Evolutionary conservation across 2,329 filamentous ascomycete genomes (phyloP), one percentile per base, ranked within the genome.

Genomic region (Clarireedia monteithiana): DNA sequence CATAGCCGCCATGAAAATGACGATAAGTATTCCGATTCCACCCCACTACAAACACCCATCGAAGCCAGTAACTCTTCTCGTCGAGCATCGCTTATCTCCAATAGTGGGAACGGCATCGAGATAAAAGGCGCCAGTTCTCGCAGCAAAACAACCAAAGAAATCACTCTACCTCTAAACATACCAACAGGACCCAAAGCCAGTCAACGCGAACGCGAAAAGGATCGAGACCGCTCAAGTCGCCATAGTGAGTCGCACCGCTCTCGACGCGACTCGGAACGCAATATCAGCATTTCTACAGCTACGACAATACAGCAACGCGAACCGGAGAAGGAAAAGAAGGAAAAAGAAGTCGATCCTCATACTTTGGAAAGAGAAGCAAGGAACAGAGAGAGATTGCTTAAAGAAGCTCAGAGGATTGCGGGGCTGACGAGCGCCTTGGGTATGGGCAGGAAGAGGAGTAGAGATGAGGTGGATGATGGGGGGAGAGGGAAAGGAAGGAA

Each of bases 311-410:
- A 42, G 15, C 42, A 24, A 4, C 46, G 26, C 24, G 53, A 55
- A 15, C 36, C 27, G 23, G 53, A 50, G 30, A 50, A 51, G 59
- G 17, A 55, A 53, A 57, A 62, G 44, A 59, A 57, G 49, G 55
- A 62, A 17, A 59, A 56, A 30, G 52, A 60, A 44, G 60, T 64
- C 27, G 64, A 69, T 46, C 66, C 66, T 6, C 85, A 88, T 68
- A 85, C 85, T 1, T 74, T 84, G 0, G 86, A 89, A 69, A 81
- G 86, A 23, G 85, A 88, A 66, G 81, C 80, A 12, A 75, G 83
- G 15, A 79, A 86, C 64, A 77, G 84, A 47, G 84, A 87, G 68
- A 76, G 86, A 26, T 73, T 88, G 51, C 74, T 85, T 12, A 85
- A 84, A 64, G 86, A 89, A 70, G 81, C 83, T 40, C 83, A 88